phyloP scores from a whole-genome alignment of 306 rosid species.

The Clitoria ternatea region DNA sequence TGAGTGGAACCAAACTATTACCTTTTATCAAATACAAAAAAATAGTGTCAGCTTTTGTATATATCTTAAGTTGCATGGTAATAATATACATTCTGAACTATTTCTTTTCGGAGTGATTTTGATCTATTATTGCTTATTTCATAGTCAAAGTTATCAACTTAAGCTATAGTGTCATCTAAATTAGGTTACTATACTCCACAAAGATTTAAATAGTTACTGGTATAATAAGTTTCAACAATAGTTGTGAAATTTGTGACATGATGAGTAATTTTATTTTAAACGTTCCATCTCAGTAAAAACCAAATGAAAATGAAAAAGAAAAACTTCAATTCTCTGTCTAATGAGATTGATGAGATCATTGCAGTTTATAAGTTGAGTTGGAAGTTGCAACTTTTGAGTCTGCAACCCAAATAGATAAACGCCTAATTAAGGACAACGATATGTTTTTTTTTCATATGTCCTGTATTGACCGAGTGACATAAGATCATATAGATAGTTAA shows the following conservation, averaged over 20 bases:
- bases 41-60: conserved; percentile 24
- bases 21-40: conserved; percentile 26
- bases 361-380: neutral
- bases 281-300: neutral
- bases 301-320: neutral
- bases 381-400: neutral
- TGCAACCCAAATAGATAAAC: neutral
- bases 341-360: neutral
- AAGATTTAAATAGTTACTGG: neutral
- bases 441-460: too few species aligned
- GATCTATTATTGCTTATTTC: conserved; percentile 1
- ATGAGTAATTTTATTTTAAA: neutral
- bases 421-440: neutral
- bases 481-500: too few species aligned
- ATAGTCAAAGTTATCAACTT: conserved; percentile 8
- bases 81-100: neutral
- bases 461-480: too few species aligned
- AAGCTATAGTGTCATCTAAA: neutral
- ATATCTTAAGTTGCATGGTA: conserved; percentile 19
- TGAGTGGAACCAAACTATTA: conserved; percentile 30
- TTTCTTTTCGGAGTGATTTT: conserved; percentile 15
- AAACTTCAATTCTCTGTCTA: neutral
- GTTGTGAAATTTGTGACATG: neutral
- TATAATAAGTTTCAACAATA: neutral
- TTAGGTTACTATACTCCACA: neutral